Evolutionary conservation across 129 eudicot genomes (phyloP), one percentile per base, ranked within the genome.

Genomic region (Daucus carota): DNA sequence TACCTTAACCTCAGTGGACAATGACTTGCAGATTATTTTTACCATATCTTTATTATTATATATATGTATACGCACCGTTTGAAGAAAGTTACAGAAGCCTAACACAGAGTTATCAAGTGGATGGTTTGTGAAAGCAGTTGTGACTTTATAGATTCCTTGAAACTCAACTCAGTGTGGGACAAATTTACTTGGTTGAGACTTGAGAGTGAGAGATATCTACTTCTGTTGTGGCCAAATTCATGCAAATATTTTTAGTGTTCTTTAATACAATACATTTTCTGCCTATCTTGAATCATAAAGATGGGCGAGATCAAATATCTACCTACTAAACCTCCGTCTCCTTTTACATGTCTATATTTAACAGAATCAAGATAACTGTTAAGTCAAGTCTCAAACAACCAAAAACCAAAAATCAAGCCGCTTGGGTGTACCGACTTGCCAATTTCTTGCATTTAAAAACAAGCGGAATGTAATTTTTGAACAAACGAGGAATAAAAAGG

Each of bases 201-300:
- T 62, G 65, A 75, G 63, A 63, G n/a, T 54, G 78, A 71, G 45
- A 83, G 59, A 75, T 76, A 80, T 34, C 69, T 76, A 66, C 57
- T 76, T 67, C 22, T 48, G 22, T 79, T 72, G 34, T 79, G 79
- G 50, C 12, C 44, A 15, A 18, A 10, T 65, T 44, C 65, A 44
- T 31, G 28, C 60, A 46, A 46, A 45, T 36, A 73, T 47, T 28
- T 52, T 52, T 28, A 12, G 1, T 20, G 26, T 5, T 18, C 59
- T 18, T 50, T 6, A 22, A 7, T 22, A n/a, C n/a, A n/a, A n/a
- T n/a, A n/a, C n/a, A n/a, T n/a, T n/a, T n/a, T 20, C 59, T 2
- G 57, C 7, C 24, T 16, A 20, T 50, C 59, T 50, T 50, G 26
- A 20, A 18, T 50, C 6, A 26, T 72, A 2, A 62, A 29, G 32